Base-by-base conservation (phyloP, 2,329 filamentous ascomycete species). In the Stagonosporopsis tanaceti region DNA sequence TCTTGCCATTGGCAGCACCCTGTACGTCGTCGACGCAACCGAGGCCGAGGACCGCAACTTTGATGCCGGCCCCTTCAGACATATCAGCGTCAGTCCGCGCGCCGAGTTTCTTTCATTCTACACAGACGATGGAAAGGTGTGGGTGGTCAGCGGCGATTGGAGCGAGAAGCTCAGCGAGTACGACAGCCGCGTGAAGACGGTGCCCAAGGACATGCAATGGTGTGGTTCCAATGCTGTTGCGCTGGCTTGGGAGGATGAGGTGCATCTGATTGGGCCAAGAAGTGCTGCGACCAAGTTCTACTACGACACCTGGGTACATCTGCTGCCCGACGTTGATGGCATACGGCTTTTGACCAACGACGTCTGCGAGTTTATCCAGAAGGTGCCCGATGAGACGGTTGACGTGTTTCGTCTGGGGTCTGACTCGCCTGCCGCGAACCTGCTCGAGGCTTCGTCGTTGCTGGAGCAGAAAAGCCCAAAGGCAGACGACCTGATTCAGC, bases 211-310 rank as follows among this genome's bases (percentile, higher is more conserved):
- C 62, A 84, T 99, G 60, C 89, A 95, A 68, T 99, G 95, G 95
- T 99, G 95, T 75, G 95, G 95, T 5, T 94, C 95, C 68, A 94
- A 98, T 76, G 92, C 93, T 14, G 90, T 95, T 3, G 87, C 97
- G 27, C 87, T 99, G 67, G 93, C 93, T 0, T 99, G 95, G 95
- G 95, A 98, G 72, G 95, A 99, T 71, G 95, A 99, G 76, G 89
- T 99, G 4, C 95, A 97, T 71, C 84, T 99, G 27, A 90, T 99
- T 59, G 95, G 94, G 0, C 92, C 93, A 0, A 90, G 89, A 35
- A 92, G 92, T 40, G 86, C 90, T 9, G 88, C 90, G 5, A 87
- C 84, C 28, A 88, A 84, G 76, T 95, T 93, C 75, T 94, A 93
- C 67, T 98, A 98, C 75, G 93, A 98, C 70, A 91, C 89, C 8